Percentiles rank a stretch among this genome's conserved stretches.
These are phyloP conservation scores for Colletotrichum neosansevieriae DNA, from an alignment of 2,329 filamentous ascomycete species.

Conservation along the genomic window DNA sequence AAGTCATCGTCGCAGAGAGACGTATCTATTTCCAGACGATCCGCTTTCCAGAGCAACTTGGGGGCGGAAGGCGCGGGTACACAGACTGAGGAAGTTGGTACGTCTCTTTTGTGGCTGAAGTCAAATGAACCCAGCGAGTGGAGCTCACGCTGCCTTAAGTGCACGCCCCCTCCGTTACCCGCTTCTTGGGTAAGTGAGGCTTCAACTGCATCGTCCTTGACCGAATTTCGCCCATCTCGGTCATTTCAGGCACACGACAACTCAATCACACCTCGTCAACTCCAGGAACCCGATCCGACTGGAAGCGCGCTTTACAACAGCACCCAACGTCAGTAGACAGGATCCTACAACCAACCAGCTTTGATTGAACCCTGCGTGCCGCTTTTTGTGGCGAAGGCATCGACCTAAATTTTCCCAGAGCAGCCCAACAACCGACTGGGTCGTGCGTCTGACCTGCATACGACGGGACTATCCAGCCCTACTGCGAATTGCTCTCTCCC, in stretches of 20 bases:
- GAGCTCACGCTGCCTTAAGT: constrained; percentile 7
- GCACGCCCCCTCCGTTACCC: constrained; percentile 38
- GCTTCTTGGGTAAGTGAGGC: constrained; percentile 35
- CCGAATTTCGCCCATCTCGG: constrained; percentile 25
- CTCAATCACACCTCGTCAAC: constrained; percentile 23
- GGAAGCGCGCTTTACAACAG: constrained; percentile 5
- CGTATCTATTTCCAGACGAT: neutral
- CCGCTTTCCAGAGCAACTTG: constrained; percentile 3
- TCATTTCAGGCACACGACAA: constrained; percentile 28
- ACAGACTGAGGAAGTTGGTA: constrained; percentile 6
- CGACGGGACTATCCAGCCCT: constrained; percentile 36
- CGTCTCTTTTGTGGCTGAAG: constrained; percentile 27
- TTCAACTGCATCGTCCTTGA: constrained; percentile 33
- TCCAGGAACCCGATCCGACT: constrained; percentile 23
- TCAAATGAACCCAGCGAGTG: constrained; percentile 13
- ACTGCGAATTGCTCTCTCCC: constrained; percentile 22
- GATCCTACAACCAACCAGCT: neutral
- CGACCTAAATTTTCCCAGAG: constrained; percentile 1
- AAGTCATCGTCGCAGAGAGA: constrained; percentile 32
- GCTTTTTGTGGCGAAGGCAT: constrained; percentile 5
- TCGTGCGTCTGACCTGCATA: constrained; percentile 39
- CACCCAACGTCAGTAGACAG: constrained; percentile 20
- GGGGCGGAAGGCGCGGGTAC: neutral
- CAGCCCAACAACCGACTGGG: constrained; percentile 33
- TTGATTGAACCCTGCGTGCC: constrained; percentile 2